These are phyloP conservation scores for Aspergillus tamarii DNA, from an alignment of 2,329 filamentous ascomycete genomes.

Conservation along the genomic window DNA sequence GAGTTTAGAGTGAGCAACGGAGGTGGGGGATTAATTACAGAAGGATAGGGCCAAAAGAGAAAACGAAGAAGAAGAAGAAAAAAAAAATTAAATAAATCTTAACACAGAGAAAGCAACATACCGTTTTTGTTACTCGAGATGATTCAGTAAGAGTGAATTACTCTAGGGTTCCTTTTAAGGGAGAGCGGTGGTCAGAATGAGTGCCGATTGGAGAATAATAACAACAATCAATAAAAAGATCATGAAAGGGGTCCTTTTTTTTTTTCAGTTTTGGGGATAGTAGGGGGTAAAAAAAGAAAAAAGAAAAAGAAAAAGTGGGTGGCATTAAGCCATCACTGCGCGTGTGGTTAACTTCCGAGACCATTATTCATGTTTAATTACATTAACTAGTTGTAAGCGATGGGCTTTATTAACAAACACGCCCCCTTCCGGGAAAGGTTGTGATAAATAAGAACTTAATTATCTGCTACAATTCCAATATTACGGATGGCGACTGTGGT, in stretches of 20 bases:
- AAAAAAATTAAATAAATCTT: background rate
- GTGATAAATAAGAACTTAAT: slow-evolving; percentile 2
- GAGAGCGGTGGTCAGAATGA: background rate
- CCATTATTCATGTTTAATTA: slow-evolving; percentile 3
- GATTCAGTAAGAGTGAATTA: background rate
- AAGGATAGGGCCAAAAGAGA: background rate
- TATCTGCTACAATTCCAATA: background rate
- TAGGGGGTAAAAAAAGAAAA: background rate
- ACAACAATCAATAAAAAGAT: slow-evolving; percentile 2
- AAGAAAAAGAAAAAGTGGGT: background rate
- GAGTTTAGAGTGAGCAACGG: slow-evolving; percentile 1
- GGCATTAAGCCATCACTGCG: background rate
- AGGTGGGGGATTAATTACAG: slow-evolving; percentile 3
- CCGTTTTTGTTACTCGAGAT: background rate
- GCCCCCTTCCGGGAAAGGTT: background rate
- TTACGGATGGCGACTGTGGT: background rate
- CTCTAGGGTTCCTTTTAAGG: background rate
- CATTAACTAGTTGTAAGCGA: background rate
- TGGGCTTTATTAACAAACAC: background rate
- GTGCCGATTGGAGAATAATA: slow-evolving; percentile 5
- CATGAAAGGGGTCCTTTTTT: background rate
- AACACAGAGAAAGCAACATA: background rate
- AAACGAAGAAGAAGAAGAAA: background rate
- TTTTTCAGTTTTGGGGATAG: background rate
- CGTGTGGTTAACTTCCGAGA: background rate